Evolutionary conservation across 768 basidiomycete species (phyloP).

Genomic region (Fomitopsis serialis): DNA sequence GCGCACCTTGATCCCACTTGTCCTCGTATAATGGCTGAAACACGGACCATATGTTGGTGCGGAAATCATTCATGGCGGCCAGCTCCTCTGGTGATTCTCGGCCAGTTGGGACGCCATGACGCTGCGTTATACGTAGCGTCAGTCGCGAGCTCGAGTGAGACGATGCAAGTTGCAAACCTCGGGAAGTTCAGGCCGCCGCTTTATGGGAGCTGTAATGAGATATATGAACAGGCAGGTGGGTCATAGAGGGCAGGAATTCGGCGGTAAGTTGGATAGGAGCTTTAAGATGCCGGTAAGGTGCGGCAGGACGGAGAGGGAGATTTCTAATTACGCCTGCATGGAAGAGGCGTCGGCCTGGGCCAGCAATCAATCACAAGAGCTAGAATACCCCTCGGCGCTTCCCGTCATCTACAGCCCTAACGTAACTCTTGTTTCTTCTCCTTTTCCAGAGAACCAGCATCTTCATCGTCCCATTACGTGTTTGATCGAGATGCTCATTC

Average conservation of each 20-base stretch:
- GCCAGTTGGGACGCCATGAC: conserved; percentile 1
- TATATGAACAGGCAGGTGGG: not conserved
- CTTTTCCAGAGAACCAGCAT: not conserved
- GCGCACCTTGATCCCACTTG: conserved; percentile 25
- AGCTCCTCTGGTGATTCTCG: conserved; percentile 17
- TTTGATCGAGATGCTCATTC: not conserved
- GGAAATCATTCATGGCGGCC: conserved; percentile 22
- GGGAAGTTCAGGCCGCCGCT: not conserved
- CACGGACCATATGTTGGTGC: conserved; percentile 18
- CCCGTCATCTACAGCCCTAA: conserved; percentile 1
- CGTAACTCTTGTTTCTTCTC: not conserved
- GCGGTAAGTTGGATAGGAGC: not conserved
- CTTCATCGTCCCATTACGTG: not conserved
- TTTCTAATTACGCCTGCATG: conserved; percentile 3
- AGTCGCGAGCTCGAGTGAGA: not conserved
- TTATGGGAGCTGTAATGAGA: not conserved
- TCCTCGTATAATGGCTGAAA: conserved; percentile 25
- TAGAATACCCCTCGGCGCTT: conserved; percentile 11
- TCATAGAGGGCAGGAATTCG: not conserved
- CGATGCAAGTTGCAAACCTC: not conserved
- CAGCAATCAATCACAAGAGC: conserved; percentile 21
- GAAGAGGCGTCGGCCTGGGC: conserved; percentile 11
- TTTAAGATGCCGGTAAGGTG: not conserved
- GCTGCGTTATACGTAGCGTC: too few relatives aligned
- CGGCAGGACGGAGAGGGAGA: not conserved